Evolutionary conservation across 495 filamentous ascomycete species (phyloP).

Genomic region (Xylaria intraflava): DNA sequence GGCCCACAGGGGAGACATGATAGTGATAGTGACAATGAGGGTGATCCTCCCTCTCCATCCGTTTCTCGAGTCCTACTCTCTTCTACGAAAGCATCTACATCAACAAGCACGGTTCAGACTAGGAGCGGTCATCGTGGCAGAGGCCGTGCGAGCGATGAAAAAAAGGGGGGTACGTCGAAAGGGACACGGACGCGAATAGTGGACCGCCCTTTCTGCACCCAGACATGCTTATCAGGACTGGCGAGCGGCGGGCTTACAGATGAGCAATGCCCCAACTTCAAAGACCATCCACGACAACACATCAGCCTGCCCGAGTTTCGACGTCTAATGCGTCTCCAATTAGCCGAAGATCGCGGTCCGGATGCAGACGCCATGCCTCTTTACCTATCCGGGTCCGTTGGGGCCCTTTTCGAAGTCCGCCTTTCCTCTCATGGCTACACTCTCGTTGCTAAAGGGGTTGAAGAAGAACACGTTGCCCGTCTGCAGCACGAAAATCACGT

Average conservation of each 20-base stretch:
- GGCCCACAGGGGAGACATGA: not conserved
- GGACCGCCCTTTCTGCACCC: conserved; percentile 37
- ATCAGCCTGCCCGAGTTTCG: conserved; percentile 19
- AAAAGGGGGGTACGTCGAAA: conserved; percentile 3
- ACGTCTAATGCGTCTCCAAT: conserved; percentile 23
- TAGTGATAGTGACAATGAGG: conserved; percentile 16
- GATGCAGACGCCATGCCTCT: conserved; percentile 36
- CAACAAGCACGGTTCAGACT: conserved; percentile 13
- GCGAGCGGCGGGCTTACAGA: conserved; percentile 28
- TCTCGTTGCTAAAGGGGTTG: conserved; percentile 40
- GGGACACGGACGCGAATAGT: conserved; percentile 14
- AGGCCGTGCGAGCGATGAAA: conserved; percentile 4
- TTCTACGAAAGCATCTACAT: conserved; percentile 9
- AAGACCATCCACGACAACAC: conserved; percentile 24
- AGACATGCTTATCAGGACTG: conserved; percentile 37
- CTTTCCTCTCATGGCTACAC: conserved; percentile 44
- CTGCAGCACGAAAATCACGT: conserved; percentile 29
- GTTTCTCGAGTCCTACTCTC: conserved; percentile 8
- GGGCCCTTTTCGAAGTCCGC: conserved; percentile 39
- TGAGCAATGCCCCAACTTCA: conserved; percentile 34
- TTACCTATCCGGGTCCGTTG: conserved; percentile 30
- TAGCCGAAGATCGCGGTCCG: conserved; percentile 24
- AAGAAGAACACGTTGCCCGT: conserved; percentile 4
- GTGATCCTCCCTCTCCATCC: conserved; percentile 19
- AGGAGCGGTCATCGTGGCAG: conserved; percentile 15